A percentile compares a stretch with the other conserved stretches of the same genome.
phyloP scores from a whole-genome alignment of 805 yeast species.

The Monosporozyma solicola region DNA sequence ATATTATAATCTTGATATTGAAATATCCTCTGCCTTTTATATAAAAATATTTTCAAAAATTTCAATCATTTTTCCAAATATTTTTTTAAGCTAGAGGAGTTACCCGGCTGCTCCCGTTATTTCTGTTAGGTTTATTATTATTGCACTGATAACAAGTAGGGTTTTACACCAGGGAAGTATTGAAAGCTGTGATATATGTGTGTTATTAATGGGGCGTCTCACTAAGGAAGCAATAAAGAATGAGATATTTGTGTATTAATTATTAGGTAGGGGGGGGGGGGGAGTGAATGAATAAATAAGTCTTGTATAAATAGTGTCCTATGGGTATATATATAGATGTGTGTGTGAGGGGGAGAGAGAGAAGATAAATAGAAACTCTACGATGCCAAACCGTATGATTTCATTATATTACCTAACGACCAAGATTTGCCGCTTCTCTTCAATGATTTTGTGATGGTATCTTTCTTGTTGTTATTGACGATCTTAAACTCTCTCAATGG shows the following conservation, averaged over 20 bases:
- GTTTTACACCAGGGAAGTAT: neutral
- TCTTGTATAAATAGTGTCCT: neutral
- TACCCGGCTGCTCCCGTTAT: neutral
- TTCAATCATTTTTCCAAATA: neutral
- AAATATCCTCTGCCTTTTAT: neutral
- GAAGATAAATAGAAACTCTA: too few species aligned
- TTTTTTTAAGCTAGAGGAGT: neutral
- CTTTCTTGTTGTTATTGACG: neutral
- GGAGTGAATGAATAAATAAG: neutral
- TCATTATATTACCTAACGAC: constrained; percentile 25
- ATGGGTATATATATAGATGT: neutral
- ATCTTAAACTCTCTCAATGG: constrained; percentile 1
- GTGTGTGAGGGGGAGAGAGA: neutral
- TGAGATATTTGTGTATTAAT: neutral
- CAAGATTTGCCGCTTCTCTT: constrained; percentile 21
- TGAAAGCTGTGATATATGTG: too few species aligned
- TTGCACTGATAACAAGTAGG: neutral
- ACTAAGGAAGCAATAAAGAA: too few species aligned
- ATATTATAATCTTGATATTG: neutral
- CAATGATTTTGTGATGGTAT: neutral
- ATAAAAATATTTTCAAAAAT: neutral
- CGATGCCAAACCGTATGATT: neutral
- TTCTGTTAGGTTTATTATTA: neutral
- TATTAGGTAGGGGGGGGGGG: neutral
- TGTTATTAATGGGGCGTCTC: neutral